Base-by-base conservation (phyloP, 192 early-diverging fungal genomes). In the Funneliformis geosporum region DNA sequence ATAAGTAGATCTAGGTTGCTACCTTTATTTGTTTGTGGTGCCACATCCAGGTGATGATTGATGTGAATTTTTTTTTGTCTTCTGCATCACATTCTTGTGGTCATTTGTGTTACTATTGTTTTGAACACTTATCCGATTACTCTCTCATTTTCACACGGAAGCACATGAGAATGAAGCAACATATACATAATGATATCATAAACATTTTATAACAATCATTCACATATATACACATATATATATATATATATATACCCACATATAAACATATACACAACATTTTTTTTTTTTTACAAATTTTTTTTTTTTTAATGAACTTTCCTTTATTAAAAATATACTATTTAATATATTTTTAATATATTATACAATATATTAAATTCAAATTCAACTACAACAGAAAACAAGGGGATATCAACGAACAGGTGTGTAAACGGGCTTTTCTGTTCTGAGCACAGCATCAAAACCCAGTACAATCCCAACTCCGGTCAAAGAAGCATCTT, bases 131-230 rank as follows among this genome's bases (percentile, higher is more conserved):
- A 72, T 72, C 70, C 44, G 70, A 47, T 72, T 72, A 50, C n/a
- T 27, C 23, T 69, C 21, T n/a, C 40, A 43, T 73, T 75, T 75
- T 75, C 73, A 75, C 55, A 75, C 28, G 59, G 60, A 61, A 61
- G 39, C 73, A 75, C 73, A 60, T 75, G 73, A 75, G 73, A 75
- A 60, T 75, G 71, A 73, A 55, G 44, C 71, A 73, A 42, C 44
- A 28, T 72, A 27, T 11, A 72, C 44, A 47, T 44, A 72, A 72
- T 72, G 70, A 72, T 72, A 72, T 72, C 70, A 47, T 44, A 55
- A 47, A 6, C 25, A 18, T 72, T n/a, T n/a, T 47, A 72, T 72
- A 72, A 11, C n/a, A 72, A 47, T 47, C 44, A 47, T 47, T 28
- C 27, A 72, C 18, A 40, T 12, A 21, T 1, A 72, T 47, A 47